phyloP scores from a whole-genome alignment of 352 stramenopile genomes.

The Globisporangium spinosum region DNA sequence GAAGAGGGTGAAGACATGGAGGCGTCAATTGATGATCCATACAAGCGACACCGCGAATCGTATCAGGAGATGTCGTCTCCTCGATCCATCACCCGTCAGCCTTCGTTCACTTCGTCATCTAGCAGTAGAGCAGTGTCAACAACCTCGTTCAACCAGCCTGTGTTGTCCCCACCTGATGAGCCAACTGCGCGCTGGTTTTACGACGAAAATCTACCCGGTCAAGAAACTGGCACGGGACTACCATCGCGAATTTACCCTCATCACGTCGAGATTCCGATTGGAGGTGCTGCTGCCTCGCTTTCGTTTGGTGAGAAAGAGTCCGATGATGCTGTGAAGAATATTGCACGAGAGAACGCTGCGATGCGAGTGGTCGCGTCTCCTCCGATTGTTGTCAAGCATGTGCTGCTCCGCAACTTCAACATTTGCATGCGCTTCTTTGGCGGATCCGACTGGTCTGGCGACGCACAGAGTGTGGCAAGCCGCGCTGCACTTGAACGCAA shows the following conservation, averaged over 20 bases:
- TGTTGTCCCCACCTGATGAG: conserved; percentile 61
- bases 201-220: conserved; percentile 42
- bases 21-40: conserved; percentile 10
- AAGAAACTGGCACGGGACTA: conserved; percentile 33
- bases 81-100: conserved; percentile 37
- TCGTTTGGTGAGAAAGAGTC: conserved; percentile 86
- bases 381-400: conserved; percentile 70
- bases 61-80: conserved; percentile 41
- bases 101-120: conserved; percentile 56
- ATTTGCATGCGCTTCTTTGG: conserved; percentile 88
- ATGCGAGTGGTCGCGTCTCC: conserved; percentile 41
- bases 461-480: conserved; percentile 40
- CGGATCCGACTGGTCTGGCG: conserved; percentile 73
- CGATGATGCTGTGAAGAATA: conserved; percentile 66
- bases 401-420: conserved; percentile 86
- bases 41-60: conserved; percentile 15
- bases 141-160: conserved; percentile 38
- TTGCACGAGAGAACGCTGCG: conserved; percentile 55
- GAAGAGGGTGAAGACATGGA: conserved; percentile 2
- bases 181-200: conserved; percentile 81
- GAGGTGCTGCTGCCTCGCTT: conserved; percentile 72
- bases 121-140: conserved; percentile 42
- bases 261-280: conserved; percentile 85
- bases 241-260: conserved; percentile 83
- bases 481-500: conserved; percentile 18